A percentile compares a stretch with the other conserved stretches of the same genome.
These are phyloP conservation scores for Penicillium sclerotiorum DNA, from an alignment of 2,329 filamentous ascomycete genomes.

Conservation along the genomic window DNA sequence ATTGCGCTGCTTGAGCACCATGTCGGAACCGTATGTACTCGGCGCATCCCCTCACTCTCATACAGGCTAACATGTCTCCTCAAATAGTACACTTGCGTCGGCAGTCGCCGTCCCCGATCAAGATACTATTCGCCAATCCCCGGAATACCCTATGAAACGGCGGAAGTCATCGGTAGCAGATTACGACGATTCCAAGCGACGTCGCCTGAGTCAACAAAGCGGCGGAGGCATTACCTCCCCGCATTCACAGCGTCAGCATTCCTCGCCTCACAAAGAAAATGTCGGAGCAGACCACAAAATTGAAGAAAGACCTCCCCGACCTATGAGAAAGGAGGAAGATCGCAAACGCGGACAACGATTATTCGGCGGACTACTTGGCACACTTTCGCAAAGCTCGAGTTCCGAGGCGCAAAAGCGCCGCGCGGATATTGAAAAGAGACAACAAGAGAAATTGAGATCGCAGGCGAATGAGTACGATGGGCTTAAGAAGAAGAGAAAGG, in stretches of 20 bases:
- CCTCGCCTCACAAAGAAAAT: constrained; percentile 21
- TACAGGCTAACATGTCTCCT: constrained; percentile 7
- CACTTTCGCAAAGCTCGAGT: constrained; percentile 72
- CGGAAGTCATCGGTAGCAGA: constrained; percentile 58
- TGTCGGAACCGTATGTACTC: constrained; percentile 34
- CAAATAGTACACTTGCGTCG: constrained; percentile 49
- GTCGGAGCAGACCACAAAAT: constrained; percentile 5
- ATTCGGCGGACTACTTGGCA: constrained; percentile 79
- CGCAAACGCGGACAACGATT: constrained; percentile 81
- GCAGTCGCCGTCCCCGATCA: constrained; percentile 57
- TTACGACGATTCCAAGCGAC: constrained; percentile 56
- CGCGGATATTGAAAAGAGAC: constrained; percentile 78
- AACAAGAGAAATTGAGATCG: constrained; percentile 76
- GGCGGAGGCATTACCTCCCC: constrained; percentile 31
- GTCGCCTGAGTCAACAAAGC: constrained; percentile 54
- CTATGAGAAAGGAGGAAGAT: constrained; percentile 66
- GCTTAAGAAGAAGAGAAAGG: constrained; percentile 65
- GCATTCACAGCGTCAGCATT: constrained; percentile 24
- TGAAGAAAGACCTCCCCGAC: constrained; percentile 20
- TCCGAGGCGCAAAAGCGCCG: constrained; percentile 68
- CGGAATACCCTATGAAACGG: constrained; percentile 49
- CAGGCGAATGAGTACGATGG: constrained; percentile 73
- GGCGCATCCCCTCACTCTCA: too few species aligned
- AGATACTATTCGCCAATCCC: constrained; percentile 29
- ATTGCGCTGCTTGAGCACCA: constrained; percentile 4